These are phyloP conservation scores for Talaromyces proteolyticus DNA, from an alignment of 495 filamentous ascomycete genomes.

Conservation along the genomic window DNA sequence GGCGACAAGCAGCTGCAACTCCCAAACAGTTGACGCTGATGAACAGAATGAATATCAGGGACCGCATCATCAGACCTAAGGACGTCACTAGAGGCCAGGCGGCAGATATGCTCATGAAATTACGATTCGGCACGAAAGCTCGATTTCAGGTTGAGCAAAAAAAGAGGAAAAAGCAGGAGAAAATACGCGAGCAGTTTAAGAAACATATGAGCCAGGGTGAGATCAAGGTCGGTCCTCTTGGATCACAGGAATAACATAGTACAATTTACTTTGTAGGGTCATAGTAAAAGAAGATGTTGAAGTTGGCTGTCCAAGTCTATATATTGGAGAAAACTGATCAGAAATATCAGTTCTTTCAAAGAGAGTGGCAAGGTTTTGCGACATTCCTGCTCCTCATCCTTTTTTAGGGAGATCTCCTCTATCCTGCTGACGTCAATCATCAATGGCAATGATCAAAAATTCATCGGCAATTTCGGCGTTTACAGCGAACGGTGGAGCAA, in stretches of 20 bases:
- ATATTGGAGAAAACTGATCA: too few relatives aligned
- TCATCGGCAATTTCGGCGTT: too few relatives aligned
- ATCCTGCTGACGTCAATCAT: too few relatives aligned
- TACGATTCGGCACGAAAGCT: conserved; percentile 75
- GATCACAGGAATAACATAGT: not conserved
- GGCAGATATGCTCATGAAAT: conserved; percentile 86
- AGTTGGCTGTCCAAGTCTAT: too few relatives aligned
- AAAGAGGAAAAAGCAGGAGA: conserved; percentile 30
- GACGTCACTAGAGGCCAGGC: conserved; percentile 76
- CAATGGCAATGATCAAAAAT: too few relatives aligned
- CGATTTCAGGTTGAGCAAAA: conserved; percentile 49
- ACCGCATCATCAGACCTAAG: conserved; percentile 45
- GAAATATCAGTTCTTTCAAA: too few relatives aligned
- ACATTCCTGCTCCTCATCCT: too few relatives aligned
- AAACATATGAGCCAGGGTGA: conserved; percentile 31
- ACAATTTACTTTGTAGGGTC: too few relatives aligned
- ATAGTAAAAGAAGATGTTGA: too few relatives aligned
- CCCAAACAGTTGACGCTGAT: conserved; percentile 64
- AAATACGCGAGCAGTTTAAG: conserved; percentile 23
- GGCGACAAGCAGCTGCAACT: conserved; percentile 64
- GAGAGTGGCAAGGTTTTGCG: too few relatives aligned
- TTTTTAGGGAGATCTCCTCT: too few relatives aligned
- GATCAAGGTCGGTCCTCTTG: conserved; percentile 64
- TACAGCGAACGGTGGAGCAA: too few relatives aligned
- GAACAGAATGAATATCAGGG: conserved; percentile 54